Evolutionary conservation across 345 rosid genomes (phyloP).

Genomic region (Cardamine chenopodiifolia): DNA sequence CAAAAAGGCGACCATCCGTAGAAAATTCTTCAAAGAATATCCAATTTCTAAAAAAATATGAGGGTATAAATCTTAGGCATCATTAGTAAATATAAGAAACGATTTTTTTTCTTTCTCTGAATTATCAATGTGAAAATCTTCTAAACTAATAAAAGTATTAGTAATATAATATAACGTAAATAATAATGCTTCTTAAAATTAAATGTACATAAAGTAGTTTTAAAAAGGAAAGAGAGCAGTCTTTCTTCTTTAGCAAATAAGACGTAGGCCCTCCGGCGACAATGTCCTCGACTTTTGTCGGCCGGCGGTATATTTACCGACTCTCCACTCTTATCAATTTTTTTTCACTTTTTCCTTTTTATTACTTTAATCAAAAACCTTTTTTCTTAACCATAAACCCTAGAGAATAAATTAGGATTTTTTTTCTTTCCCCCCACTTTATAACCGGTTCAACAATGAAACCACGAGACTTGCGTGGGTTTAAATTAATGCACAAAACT

Average conservation of each 20-base stretch:
- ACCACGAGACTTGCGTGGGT: constrained; percentile 27
- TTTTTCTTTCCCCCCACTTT: not conserved
- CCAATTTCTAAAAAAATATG: not conserved
- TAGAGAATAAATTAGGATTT: constrained; percentile 4
- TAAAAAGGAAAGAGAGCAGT: constrained; percentile 22
- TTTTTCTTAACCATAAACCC: constrained; percentile 15
- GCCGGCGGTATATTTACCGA: constrained; percentile 69
- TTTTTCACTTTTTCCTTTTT: not conserved
- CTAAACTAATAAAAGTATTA: not conserved
- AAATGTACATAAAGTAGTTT: not conserved
- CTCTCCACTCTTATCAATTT: constrained; percentile 36
- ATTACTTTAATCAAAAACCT: constrained; percentile 4
- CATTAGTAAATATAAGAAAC: not conserved
- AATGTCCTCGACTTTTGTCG: constrained; percentile 46
- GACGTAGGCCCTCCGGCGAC: constrained; percentile 39
- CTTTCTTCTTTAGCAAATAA: constrained; percentile 42
- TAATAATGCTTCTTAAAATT: not conserved
- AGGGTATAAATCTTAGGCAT: not conserved
- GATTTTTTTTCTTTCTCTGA: not conserved
- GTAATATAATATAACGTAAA: not conserved
- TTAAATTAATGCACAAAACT: constrained; percentile 24
- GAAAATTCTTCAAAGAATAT: not conserved
- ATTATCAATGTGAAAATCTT: not conserved
- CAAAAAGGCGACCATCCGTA: not conserved
- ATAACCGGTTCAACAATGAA: not conserved